Conservation (phyloP, 2,329 filamentous ascomycete species). For the Plenodomus biglobosus region DNA sequence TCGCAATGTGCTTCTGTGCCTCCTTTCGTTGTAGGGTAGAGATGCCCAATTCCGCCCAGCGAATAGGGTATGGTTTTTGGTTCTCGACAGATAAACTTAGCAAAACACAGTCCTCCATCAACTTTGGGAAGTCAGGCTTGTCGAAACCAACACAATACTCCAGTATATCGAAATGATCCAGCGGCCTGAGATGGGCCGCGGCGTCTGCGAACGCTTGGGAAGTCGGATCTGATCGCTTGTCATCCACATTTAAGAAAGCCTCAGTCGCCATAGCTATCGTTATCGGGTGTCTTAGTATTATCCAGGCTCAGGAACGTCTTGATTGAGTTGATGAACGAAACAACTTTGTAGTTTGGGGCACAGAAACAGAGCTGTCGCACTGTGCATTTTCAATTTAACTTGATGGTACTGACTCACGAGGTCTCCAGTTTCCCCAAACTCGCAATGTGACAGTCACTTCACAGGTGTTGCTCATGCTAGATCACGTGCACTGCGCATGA, state of each 20-base stretch:
- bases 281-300: too few species aligned
- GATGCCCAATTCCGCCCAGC: background rate
- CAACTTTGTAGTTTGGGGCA: too few species aligned
- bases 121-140: background rate
- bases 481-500: too few species aligned
- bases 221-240: background rate
- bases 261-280: background rate
- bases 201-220: background rate
- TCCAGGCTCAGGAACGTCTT: too few species aligned
- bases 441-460: too few species aligned
- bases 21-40: background rate
- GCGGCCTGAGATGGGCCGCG: background rate
- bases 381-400: too few species aligned
- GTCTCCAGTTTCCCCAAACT: too few species aligned
- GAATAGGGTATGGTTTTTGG: background rate
- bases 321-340: too few species aligned
- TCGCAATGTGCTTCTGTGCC: background rate
- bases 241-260: background rate
- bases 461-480: too few species aligned
- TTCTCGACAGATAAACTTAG: background rate
- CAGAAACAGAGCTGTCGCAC: too few species aligned
- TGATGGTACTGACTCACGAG: too few species aligned
- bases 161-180: background rate
- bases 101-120: background rate
- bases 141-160: slow-evolving; percentile 5